Percentiles rank a stretch among this genome's conserved stretches.
These are phyloP conservation scores for Trichosporon inkin DNA, from an alignment of 1,284 basidiomycete genomes.

Conservation along the genomic window DNA sequence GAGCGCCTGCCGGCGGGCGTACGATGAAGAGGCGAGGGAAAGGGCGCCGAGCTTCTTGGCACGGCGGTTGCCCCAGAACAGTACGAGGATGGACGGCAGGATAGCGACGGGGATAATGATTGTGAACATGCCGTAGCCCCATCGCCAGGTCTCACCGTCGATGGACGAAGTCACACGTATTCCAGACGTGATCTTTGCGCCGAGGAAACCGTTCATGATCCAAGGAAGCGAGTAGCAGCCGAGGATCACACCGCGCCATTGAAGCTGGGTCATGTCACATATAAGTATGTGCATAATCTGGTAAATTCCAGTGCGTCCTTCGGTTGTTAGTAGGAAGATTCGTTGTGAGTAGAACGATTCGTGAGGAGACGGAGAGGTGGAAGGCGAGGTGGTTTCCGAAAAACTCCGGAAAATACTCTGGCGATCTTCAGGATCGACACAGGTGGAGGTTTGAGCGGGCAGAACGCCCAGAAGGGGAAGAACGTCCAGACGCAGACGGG, in stretches of 20 bases:
- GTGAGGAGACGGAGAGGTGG: no score
- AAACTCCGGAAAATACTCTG: no score
- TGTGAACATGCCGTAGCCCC: slow-evolving; percentile 56
- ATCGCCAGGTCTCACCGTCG: slow-evolving; percentile 55
- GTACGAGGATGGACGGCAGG: slow-evolving; percentile 34
- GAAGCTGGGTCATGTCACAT: slow-evolving; percentile 72
- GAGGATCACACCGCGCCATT: slow-evolving; percentile 67
- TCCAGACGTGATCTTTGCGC: slow-evolving; percentile 56
- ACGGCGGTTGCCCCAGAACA: slow-evolving; percentile 47
- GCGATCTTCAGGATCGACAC: no score
- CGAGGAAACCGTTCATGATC: slow-evolving; percentile 48
- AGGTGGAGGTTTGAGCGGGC: no score
- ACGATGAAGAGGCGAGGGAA: slow-evolving; percentile 42
- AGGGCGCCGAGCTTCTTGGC: slow-evolving; percentile 42
- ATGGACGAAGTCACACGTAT: slow-evolving; percentile 42
- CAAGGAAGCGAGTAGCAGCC: slow-evolving; percentile 65
- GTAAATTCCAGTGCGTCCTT: slow-evolving; percentile 32
- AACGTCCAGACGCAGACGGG: no score
- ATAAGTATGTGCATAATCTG: slow-evolving; percentile 26
- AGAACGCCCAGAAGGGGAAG: no score
- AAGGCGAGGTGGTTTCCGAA: no score
- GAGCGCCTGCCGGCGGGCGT: slow-evolving; percentile 18
- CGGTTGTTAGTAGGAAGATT: no score
- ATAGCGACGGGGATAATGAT: slow-evolving; percentile 24
- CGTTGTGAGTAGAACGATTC: no score